Base-by-base conservation (phyloP, 805 yeast genomes). In the Henningerozyma blattae region DNA sequence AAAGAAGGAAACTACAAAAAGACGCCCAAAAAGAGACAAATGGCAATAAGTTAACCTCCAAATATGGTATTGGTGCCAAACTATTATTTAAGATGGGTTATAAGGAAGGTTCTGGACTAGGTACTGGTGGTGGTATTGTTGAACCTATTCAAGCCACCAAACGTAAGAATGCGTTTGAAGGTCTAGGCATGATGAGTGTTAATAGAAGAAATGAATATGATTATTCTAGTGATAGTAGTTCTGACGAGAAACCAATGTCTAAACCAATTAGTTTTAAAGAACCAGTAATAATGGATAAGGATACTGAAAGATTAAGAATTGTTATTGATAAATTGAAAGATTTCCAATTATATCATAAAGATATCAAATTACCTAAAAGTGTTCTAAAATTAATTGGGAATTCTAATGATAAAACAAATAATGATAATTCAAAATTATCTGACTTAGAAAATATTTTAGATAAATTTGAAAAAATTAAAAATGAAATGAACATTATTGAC, bases 81-180 rank as follows among this genome's bases (percentile, higher is more conserved):
- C 59, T 89, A 33, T 54, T 89, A 59, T 65, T 73, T 39, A 70
- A 75, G 41, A 87, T 89, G 97, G 98, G 98, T 0, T 87, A 83
- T 56, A 67, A 68, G 6, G 70, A 70, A 27, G 97, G 98, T 0
- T 64, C 70, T 46, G 97, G 96, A 1, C 65, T 89, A n/a, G 98
- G 98, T 2, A 61, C 61, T 4, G 53, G 65, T 17, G 72, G 75
- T 1, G 98, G 98, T 29, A 84, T 85, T 1, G 66, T 68, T 0
- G 72, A 67, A n/a, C 96, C 97, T 0, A 75, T 89, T 5, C 78
- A 82, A 40, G 78, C 82, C 3, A 68, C 69, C 34, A 52, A 70
- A 20, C 59, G 91, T 27, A 80, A 82, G 0, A 35, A 38, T 17
- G 70, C 68, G 28, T 77, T 84, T 1, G 57, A 72, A 15, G 95